A percentile compares a stretch with the other conserved stretches of the same genome.
Conservation (phyloP, 192 early-diverging fungal genomes). For the Coemansia sp. region DNA sequence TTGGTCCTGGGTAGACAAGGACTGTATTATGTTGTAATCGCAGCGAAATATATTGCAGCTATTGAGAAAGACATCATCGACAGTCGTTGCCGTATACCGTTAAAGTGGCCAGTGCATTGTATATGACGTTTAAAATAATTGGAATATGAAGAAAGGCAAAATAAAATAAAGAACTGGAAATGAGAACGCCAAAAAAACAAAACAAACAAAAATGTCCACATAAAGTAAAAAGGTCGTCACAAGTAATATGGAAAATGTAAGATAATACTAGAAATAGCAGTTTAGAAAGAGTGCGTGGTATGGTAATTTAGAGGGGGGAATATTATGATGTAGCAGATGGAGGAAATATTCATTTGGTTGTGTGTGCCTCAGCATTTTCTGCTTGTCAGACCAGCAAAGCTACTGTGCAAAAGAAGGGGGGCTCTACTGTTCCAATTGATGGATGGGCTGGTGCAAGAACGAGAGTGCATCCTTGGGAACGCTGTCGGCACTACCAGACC, state of each 20-base stretch:
- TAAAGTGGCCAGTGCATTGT: neutral
- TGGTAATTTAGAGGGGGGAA: neutral
- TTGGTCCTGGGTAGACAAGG: too few relatives aligned
- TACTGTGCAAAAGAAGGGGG: too few relatives aligned
- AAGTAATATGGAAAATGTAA: conserved; percentile 5
- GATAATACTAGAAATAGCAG: neutral
- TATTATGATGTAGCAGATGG: too few relatives aligned
- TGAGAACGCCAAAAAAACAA: neutral
- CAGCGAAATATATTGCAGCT: too few relatives aligned
- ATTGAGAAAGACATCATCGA: too few relatives aligned
- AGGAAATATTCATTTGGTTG: too few relatives aligned
- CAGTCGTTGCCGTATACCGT: neutral
- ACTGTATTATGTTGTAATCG: too few relatives aligned
- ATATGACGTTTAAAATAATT: neutral
- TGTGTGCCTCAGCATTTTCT: too few relatives aligned
- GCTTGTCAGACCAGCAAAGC: too few relatives aligned
- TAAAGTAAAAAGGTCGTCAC: conserved; percentile 8
- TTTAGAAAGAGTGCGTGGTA: neutral
- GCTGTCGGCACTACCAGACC: conserved; percentile 5
- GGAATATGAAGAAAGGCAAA: too few relatives aligned
- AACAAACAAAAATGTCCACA: neutral
- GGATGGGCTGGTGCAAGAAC: conserved; percentile 53
- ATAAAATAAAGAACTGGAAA: neutral
- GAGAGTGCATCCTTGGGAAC: conserved; percentile 50
- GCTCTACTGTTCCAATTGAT: conserved; percentile 49